Base-by-base conservation (phyloP, 495 filamentous ascomycete species). In the Cercophora newfieldiana region DNA sequence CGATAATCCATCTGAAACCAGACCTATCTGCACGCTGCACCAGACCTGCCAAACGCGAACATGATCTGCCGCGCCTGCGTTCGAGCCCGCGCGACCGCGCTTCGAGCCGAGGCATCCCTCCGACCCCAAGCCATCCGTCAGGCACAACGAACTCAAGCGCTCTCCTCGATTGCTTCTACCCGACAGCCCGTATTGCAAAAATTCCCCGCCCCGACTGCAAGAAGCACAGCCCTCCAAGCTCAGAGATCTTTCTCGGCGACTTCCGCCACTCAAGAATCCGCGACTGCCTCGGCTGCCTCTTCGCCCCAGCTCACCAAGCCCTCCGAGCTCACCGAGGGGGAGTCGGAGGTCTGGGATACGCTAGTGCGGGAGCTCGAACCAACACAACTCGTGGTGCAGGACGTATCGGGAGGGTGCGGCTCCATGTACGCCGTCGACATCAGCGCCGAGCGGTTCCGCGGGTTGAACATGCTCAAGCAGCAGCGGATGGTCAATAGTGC, bases 371-470 rank as follows among this genome's bases (percentile, higher is more conserved):
- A 81, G 69, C 78, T 82, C 54, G 54, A 71, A n/a, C 80, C 81
- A 26, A 79, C 79, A 0, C 67, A 81, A 55, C 77, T 82, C 25
- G 66, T 85, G 71, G 90, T 93, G n/a, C 88, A 87, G 71, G 90
- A 93, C 75, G 85, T 93, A 59, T 88, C 85, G n/a, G 90, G 90
- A 37, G 90, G 90, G 29, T 93, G 90, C 76, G 90, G 90, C 53
- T 87, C 84, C 63, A 92, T 93, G 90, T 93, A 92, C 76, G 86
- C 82, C 61, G 86, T 93, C 66, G 88, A 92, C 66, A 86, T 92
- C 67, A 77, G 81, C 59, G 88, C 87, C 21, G 78, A 82, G 58
- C 84, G 79, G 76, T 93, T 93, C 74, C 79, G 84, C 57, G 90
- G 90, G 29, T 60, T 86, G 67, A 80, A 78, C 63, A 84, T 91